A percentile compares a stretch with the other conserved stretches of the same genome.
These are phyloP conservation scores for Trypanosoma scelopori DNA, from an alignment of 208 protist species.

Conservation along the genomic window DNA sequence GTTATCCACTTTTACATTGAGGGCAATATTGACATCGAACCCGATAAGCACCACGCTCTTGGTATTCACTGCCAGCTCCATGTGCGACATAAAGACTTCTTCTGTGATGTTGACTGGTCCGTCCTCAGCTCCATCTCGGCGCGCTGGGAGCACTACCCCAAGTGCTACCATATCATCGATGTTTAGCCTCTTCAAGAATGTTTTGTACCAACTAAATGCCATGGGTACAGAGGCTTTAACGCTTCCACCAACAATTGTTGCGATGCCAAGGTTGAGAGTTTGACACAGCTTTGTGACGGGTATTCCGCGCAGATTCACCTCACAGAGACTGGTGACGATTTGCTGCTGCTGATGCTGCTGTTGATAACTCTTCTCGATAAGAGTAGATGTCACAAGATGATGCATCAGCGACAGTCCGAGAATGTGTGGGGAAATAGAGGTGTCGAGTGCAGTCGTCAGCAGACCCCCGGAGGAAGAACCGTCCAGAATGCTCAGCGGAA, in stretches of 20 bases:
- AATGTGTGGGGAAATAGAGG: conserved; percentile 81
- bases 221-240: conserved; percentile 53
- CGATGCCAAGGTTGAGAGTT: conserved; percentile 76
- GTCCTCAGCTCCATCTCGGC: conserved; percentile 78
- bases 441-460: conserved; percentile 67
- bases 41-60: conserved; percentile 86
- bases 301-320: conserved; percentile 81
- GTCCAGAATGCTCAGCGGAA: conserved; percentile 84
- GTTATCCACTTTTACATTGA: conserved; percentile 75
- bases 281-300: conserved; percentile 85
- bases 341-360: conserved; percentile 64
- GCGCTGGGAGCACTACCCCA: conserved; percentile 58
- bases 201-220: conserved; percentile 74
- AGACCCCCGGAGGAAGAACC: conserved; percentile 75
- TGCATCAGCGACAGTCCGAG: conserved; percentile 88
- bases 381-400: conserved; percentile 74
- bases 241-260: conserved; percentile 73
- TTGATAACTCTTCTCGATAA: conserved; percentile 62
- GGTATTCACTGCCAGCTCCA: conserved; percentile 57
- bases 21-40: conserved; percentile 85
- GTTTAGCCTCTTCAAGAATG: conserved; percentile 79
- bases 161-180: conserved; percentile 64
- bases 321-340: conserved; percentile 55
- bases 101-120: conserved; percentile 82
- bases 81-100: conserved; percentile 74